A percentile compares a stretch with the other conserved stretches of the same genome.
phyloP scores from a whole-genome alignment of 768 basidiomycete species.

The Termitomyces sp. region DNA sequence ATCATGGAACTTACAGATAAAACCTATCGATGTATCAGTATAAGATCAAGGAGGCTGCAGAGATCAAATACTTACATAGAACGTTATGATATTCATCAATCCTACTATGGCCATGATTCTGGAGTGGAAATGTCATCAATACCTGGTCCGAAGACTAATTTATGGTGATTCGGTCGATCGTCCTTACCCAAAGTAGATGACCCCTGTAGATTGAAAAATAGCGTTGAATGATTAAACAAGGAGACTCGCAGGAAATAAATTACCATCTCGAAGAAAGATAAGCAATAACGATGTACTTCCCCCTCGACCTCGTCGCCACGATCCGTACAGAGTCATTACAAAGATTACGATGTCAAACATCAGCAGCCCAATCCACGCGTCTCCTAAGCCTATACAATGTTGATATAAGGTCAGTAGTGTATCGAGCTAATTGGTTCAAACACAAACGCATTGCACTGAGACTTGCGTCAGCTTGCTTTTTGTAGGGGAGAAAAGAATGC shows the following conservation, averaged over 20 bases:
- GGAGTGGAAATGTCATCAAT: neutral
- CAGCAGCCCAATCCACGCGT: conserved; percentile 34
- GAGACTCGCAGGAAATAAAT: neutral
- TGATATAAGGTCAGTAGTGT: neutral
- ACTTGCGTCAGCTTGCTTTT: neutral
- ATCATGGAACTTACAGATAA: conserved; percentile 7
- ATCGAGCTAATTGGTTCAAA: neutral
- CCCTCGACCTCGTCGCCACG: conserved; percentile 18
- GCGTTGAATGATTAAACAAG: neutral
- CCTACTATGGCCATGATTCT: conserved; percentile 18
- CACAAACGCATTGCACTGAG: conserved; percentile 15
- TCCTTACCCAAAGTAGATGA: conserved; percentile 35
- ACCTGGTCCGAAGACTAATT: neutral
- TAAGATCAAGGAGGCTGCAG: neutral
- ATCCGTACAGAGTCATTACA: conserved; percentile 32
- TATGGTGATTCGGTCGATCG: neutral
- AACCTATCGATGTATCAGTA: conserved; percentile 6
- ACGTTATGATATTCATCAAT: conserved; percentile 17
- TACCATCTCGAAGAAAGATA: conserved; percentile 39
- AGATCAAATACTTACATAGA: conserved; percentile 14
- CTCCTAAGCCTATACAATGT: conserved; percentile 22
- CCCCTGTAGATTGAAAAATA: conserved; percentile 18
- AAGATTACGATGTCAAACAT: conserved; percentile 36
- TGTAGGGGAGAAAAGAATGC: neutral
- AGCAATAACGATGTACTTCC: conserved; percentile 19